Evolutionary conservation across 2,329 filamentous ascomycete species (phyloP), one percentile per base, ranked within the genome.

Genomic region (Aschersonia sp.): DNA sequence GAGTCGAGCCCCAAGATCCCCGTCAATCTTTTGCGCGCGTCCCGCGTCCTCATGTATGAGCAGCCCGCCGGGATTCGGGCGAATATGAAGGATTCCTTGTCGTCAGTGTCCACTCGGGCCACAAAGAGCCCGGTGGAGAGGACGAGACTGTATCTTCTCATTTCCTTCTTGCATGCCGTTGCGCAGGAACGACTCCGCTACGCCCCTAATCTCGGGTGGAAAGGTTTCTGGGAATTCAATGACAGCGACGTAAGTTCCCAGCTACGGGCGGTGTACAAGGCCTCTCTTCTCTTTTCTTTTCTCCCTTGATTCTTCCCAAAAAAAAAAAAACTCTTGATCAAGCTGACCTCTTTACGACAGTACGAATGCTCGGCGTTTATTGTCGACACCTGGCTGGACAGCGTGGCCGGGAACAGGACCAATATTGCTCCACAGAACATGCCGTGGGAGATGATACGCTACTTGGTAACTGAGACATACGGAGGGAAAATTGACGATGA

Each of bases 191-290:
- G 94, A 56, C 72, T 98, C 52, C 84, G 92, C 52, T 98, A 98
- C 63, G 89, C 90, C 30, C 94, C 92, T 1, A 90, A 77, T 49
- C 72, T 98, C 48, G 92, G 92, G 51, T 98, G 92, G 92, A 96
- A 94, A 71, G 87, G 88, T 47, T 95, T 96, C 75, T 98, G 94
- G 92, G 94, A 98, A 67, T 98, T 98, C 66, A 98, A 98, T 62
- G 94, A 98, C 66, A 94, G 89, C 57, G 92, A 98, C 67, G 87
- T 94, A 78, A 85, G 86, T 51, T 40, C 5, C 33, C 9, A 22
- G 22, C 22, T 22, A 22, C 22, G 22, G 22, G 22, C 22, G 22
- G 22, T 22, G 22, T 4, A 22, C 22, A 22, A 22, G 22, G 22
- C 22, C 22, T 22, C 22, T 22, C 4, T 22, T 22, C 22, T 22